Base-by-base conservation (phyloP, 2,329 filamentous ascomycete genomes). In the Colletotrichum nymphaeae region DNA sequence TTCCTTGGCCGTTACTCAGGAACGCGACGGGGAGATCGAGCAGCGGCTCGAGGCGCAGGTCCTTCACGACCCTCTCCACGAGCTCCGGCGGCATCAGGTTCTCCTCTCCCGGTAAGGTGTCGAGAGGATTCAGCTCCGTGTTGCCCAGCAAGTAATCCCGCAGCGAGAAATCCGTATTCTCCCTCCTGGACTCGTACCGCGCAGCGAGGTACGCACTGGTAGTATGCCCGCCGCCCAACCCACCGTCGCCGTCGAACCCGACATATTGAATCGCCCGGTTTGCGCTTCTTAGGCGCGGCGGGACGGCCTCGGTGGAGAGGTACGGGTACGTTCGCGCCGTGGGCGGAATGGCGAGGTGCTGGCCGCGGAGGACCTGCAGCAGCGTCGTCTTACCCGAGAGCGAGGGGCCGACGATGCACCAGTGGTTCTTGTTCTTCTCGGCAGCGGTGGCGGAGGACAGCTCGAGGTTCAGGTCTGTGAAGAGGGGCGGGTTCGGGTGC, bases 1-100 rank as follows among this genome's bases (percentile, higher is more conserved):
- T 88, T 7, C 94, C 96, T 83, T 99, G 97, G 0, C 97, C 97
- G 82, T 98, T 98, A 80, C 95, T 98, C 67, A 99, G 84, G 80
- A 97, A 97, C 28, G 94, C 90, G 8, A 98, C 94, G 0, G 96
- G 95, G 80, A 98, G 92, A 52, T 93, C 88, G 1, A 97, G 84
- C 58, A 98, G 86, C 9, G 88, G 85, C 0, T 88, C 85, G 16
- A 99, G 85, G 63, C 89, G 89, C 68, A 99, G 84, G 77, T 97
- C 93, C 7, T 80, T 80, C 19, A 95, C 89, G 0, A 98, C 91
- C 9, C 89, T 87, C 16, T 87, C 81, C 52, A 97, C 81, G 0
- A 90, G 81, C 4, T 82, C 76, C 28, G 84, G 78, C 56, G 91
- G 87, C 2, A 89, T 83, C 6, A 83, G 87, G 1, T 87, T 82